Base-by-base conservation (phyloP, 2,329 filamentous ascomycete species). In the Anthostomella pinea region DNA sequence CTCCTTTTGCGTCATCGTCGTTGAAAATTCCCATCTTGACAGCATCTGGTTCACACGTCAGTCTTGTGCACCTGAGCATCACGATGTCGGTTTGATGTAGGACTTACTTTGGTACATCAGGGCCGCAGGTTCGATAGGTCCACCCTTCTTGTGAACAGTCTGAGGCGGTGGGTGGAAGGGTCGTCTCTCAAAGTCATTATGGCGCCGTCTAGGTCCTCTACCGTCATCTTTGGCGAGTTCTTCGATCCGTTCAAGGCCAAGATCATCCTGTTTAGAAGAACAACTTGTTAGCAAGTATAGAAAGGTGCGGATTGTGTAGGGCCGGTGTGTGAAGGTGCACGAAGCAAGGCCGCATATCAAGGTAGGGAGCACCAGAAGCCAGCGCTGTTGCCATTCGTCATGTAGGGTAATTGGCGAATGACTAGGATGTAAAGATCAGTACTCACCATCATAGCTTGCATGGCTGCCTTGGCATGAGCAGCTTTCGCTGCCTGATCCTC, bases 231-330 rank as follows among this genome's bases (percentile, higher is more conserved):
- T 17, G 9, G 36, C 45, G 3, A 52, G 27, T 8, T 53, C 47
- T 18, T 54, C 51, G 8, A 51, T 29, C 10, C 53, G 39, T 16
- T 23, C 14, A 25, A 42, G 39, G 5, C 53, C 53, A 2, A 56
- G 37, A 15, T 56, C 51, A 8, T 22, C 24, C 53, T 56, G 25
- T 30, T 28, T 3, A 18, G 2, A 13, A 32, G 4, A 0, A 11
- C 8, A 21, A 15, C 15, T 20, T 29, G 35, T 21, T n/a, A n/a
- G n/a, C n/a, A n/a, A n/a, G n/a, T n/a, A n/a, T n/a, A n/a, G n/a
- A n/a, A n/a, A n/a, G n/a, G n/a, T n/a, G n/a, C n/a, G n/a, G n/a
- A n/a, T n/a, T n/a, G n/a, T n/a, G n/a, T n/a, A n/a, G n/a, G n/a
- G n/a, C n/a, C n/a, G n/a, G n/a, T n/a, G n/a, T n/a, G n/a, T n/a